Evolutionary conservation across 352 stramenopile genomes (phyloP).

Genomic region (Phytophthora palmivora): DNA sequence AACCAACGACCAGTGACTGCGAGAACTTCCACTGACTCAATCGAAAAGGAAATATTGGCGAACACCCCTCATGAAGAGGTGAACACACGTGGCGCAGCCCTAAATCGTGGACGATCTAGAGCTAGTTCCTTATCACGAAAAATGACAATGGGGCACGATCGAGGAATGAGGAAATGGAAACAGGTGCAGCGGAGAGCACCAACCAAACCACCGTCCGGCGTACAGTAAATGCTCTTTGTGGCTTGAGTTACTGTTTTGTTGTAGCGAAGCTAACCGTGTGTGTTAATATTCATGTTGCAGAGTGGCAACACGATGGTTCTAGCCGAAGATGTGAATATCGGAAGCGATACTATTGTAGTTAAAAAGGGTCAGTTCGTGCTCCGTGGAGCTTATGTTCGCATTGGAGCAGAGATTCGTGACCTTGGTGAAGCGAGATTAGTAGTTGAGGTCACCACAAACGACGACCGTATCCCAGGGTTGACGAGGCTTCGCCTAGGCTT

Average conservation of each 20-base stretch:
- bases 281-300: slow-evolving; percentile 10
- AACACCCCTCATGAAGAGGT: slow-evolving; percentile 21
- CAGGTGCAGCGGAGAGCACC: slow-evolving; percentile 24
- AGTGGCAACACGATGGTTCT: slow-evolving; percentile 33
- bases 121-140: slow-evolving; percentile 1
- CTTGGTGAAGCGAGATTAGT: slow-evolving; percentile 39
- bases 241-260: not conserved
- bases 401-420: slow-evolving; percentile 37
- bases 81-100: not conserved
- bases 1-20: slow-evolving; percentile 6
- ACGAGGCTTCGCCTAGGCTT: slow-evolving; percentile 23
- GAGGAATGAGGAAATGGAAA: slow-evolving; percentile 1
- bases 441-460: not conserved
- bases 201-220: slow-evolving; percentile 28
- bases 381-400: slow-evolving; percentile 23
- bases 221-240: slow-evolving; percentile 42
- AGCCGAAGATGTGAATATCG: slow-evolving; percentile 16
- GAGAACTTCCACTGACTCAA: slow-evolving; percentile 19
- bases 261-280: not conserved
- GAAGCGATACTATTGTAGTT: slow-evolving; percentile 26
- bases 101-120: slow-evolving; percentile 1
- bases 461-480: slow-evolving; percentile 8
- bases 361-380: slow-evolving; percentile 32
- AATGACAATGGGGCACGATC: not conserved
- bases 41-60: slow-evolving; percentile 48